These are phyloP conservation scores for Colletotrichum sp. DNA, from an alignment of 2,329 filamentous ascomycete genomes.

Conservation along the genomic window DNA sequence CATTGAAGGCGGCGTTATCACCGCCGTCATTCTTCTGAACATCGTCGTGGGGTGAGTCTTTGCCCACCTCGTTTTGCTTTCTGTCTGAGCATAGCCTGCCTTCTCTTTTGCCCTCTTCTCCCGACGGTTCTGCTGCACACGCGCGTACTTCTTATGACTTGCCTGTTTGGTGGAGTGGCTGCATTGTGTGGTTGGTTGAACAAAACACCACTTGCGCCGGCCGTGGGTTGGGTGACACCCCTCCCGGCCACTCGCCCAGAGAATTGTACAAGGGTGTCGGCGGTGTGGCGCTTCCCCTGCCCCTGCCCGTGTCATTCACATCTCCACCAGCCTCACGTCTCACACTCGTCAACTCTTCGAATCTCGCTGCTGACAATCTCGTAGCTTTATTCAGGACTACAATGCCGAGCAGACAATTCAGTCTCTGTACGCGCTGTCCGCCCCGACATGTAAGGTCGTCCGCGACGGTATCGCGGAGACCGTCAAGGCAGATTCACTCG, in stretches of 20 bases:
- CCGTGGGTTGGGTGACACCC: constrained; percentile 11
- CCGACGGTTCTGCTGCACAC: neutral
- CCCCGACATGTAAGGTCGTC: constrained; percentile 64
- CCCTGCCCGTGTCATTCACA: neutral
- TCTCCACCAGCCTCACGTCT: constrained; percentile 15
- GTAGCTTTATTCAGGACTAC: constrained; percentile 64
- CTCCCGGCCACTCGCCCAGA: neutral
- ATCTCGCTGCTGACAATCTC: constrained; percentile 28
- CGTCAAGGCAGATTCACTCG: constrained; percentile 61
- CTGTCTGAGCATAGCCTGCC: neutral
- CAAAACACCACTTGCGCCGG: neutral
- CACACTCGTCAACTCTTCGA: neutral
- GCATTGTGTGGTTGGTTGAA: neutral
- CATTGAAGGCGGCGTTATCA: constrained; percentile 67
- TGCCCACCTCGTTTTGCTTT: neutral
- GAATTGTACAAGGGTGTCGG: neutral
- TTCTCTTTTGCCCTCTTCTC: neutral
- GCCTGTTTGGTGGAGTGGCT: neutral
- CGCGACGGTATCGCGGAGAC: constrained; percentile 56
- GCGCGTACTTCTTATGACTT: neutral
- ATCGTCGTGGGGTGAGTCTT: constrained; percentile 65
- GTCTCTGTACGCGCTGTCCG: constrained; percentile 62
- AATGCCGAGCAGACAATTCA: constrained; percentile 67
- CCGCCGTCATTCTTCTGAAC: constrained; percentile 70
- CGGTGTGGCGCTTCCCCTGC: neutral